Conservation (phyloP, 1,284 basidiomycete species). For the Cutaneotrichosporon spelunceum region DNA sequence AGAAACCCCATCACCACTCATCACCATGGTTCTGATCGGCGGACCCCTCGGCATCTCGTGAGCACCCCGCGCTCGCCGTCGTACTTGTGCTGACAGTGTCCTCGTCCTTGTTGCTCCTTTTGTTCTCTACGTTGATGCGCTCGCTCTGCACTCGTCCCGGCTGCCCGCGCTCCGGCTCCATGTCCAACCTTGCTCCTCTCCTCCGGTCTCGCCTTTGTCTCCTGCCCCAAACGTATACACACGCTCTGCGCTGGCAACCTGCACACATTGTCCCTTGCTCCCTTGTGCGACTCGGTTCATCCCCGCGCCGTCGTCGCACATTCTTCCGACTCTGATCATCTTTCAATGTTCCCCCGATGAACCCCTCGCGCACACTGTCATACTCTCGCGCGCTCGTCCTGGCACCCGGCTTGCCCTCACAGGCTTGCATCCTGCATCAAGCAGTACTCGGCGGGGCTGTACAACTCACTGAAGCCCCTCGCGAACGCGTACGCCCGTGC, state of each 20-base stretch:
- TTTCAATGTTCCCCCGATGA: too few species aligned
- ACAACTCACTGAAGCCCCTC: conserved; percentile 64
- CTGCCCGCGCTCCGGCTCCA: neutral
- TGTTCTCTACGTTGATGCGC: neutral
- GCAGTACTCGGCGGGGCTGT: conserved; percentile 58
- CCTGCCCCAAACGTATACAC: conserved; percentile 59
- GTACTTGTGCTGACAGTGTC: conserved; percentile 7
- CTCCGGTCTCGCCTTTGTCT: neutral
- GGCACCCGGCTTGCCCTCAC: conserved; percentile 4
- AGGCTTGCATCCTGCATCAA: conserved; percentile 70
- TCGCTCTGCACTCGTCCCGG: neutral
- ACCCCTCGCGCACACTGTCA: conserved; percentile 56
- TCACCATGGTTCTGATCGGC: conserved; percentile 57
- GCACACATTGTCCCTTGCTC: too few species aligned
- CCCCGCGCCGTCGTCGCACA: too few species aligned
- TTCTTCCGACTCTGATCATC: too few species aligned
- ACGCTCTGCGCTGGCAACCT: too few species aligned
- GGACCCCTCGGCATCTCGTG: conserved; percentile 68
- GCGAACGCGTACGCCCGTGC: conserved; percentile 79
- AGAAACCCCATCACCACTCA: conserved; percentile 24
- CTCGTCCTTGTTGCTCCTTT: neutral
- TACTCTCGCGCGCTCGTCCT: too few species aligned
- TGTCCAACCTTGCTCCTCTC: neutral
- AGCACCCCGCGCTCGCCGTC: conserved; percentile 15
- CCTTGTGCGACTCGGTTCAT: too few species aligned